Evolutionary conservation across 2,329 filamentous ascomycete genomes (phyloP), one percentile per base, ranked within the genome.

Genomic region (Akanthomyces uredinophilus): DNA sequence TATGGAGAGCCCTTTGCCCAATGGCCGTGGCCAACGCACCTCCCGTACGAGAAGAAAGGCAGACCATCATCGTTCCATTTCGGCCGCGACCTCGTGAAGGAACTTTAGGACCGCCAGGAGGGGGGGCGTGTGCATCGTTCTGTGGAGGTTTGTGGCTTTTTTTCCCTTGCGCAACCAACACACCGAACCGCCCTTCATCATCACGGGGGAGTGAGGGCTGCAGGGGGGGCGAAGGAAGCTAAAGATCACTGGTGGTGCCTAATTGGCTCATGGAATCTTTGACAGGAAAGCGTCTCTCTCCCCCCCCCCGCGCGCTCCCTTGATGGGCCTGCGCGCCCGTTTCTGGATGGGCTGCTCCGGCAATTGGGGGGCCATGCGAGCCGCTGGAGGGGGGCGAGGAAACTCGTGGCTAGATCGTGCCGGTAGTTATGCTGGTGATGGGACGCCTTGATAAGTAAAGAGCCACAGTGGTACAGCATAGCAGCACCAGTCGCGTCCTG

Each of bases 81-180:
- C 44, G 5, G n/a, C 46, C 29, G n/a, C 5, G 3, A 51, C 13
- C 32, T 22, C 49, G 8, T 11, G 16, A 35, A 44, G 57, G 47
- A 60, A 60, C 56, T 59, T 59, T 50, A 5, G 27, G 18, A 44
- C 24, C n/a, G n/a, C 20, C 7, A 24, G n/a, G 37, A 52, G 57
- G 57, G 57, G 57, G 53, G 57, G 57, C 47, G 57, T 60, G 57
- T 60, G 49, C 57, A 60, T 47, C n/a, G 22, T n/a, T 2, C 22
- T 46, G 56, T 59, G 22, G 37, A 50, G 56, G 46, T 46, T 46
- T 37, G 57, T 60, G 57, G 57, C 57, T 46, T 46, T 27, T 46
- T 46, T 27, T 32, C 20, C 18, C 32, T 41, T 44, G 57, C 37
- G 57, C 57, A 60, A 60, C 57, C 57, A 60, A 60, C 57, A 60